Evolutionary conservation across 805 yeast species (phyloP).

Genomic region (Nakazawaea populi): DNA sequence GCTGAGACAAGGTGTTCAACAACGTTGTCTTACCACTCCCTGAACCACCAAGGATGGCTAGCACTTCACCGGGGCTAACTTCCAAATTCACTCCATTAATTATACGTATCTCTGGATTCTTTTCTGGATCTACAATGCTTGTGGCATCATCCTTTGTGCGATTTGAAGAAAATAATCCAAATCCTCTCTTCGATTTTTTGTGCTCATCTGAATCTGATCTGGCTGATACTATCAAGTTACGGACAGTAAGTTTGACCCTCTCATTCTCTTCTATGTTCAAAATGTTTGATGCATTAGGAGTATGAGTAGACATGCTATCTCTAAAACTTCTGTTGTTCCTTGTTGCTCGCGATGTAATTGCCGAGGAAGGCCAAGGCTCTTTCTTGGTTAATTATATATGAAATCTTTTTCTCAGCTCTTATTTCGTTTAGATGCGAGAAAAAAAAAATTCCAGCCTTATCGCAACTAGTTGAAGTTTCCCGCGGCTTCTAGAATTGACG

Average conservation of each 20-base stretch:
- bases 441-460: no score
- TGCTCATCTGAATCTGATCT: not conserved
- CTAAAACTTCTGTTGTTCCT: no score
- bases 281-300: not conserved
- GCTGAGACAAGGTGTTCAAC: constrained; percentile 52
- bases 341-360: no score
- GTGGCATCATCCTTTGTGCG: not conserved
- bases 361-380: no score
- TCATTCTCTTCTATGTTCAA: not conserved
- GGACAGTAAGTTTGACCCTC: not conserved
- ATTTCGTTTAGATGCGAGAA: no score
- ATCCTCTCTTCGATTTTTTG: no score
- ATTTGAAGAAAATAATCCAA: no score
- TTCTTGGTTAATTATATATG: no score
- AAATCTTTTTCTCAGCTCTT: no score
- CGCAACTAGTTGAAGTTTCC: no score
- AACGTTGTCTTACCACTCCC: constrained; percentile 77
- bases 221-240: not conserved
- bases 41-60: constrained; percentile 75
- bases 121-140: not conserved
- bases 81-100: constrained; percentile 43
- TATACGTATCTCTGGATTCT: constrained; percentile 19
- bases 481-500: no score
- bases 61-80: constrained; percentile 46
- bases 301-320: not conserved